Conservation (phyloP, 345 rosid species). For the Eucalyptus erythrocorys region DNA sequence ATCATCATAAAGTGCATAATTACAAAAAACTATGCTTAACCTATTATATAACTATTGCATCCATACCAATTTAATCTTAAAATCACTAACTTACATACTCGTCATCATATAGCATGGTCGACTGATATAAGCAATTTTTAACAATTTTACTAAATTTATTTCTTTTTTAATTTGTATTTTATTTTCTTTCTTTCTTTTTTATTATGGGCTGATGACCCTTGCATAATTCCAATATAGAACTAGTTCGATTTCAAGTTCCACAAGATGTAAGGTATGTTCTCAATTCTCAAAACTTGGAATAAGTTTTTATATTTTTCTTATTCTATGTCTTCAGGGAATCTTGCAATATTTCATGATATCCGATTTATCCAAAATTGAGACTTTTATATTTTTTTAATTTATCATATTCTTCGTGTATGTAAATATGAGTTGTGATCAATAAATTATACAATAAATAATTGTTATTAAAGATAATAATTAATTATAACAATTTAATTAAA, state of each 20-base stretch:
- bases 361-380: too few species aligned
- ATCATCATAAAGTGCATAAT: not conserved
- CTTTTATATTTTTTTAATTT: not conserved
- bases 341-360: too few species aligned
- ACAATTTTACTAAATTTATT: too few species aligned
- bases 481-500: too few species aligned
- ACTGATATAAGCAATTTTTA: too few species aligned
- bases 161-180: too few species aligned
- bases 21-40: not conserved
- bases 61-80: accelerated
- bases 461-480: too few species aligned
- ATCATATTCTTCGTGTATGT: accelerated
- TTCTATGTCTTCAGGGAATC: accelerated
- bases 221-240: not conserved
- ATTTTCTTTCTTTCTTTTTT: too few species aligned
- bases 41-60: accelerated
- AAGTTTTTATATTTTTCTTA: too few species aligned
- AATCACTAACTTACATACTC: accelerated
- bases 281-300: accelerated
- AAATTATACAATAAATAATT: too few species aligned
- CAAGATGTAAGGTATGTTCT: not conserved
- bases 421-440: too few species aligned
- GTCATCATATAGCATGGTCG: accelerated
- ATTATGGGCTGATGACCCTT: not conserved
- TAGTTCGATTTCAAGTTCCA: accelerated